Evolutionary conservation across 2,329 filamentous ascomycete genomes (phyloP), one percentile per base, ranked within the genome.

Genomic region (Coleophoma cylindrospora): DNA sequence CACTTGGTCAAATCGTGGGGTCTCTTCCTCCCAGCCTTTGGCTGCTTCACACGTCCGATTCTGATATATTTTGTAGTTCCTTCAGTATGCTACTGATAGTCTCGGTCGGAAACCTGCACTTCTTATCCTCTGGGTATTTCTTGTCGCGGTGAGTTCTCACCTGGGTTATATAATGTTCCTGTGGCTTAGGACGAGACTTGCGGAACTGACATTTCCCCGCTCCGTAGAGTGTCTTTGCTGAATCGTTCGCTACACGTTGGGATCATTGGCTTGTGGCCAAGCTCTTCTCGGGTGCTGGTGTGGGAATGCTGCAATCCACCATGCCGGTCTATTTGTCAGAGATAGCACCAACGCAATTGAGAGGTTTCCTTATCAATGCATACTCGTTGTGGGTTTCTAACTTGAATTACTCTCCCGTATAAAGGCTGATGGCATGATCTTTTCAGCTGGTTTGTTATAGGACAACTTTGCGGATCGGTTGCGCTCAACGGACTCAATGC

Each of bases 391-490:
- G 22, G 51, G 55, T 54, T 8, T 33, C 37, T 15, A 4, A 12
- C 43, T 36, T n/a, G 13, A 21, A 9, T 45, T 40, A 8, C 41
- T 64, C 61, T 7, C 11, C 36, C 7, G 36, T 38, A 38, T 13
- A 38, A 17, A 2, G 40, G 40, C 21, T 49, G 27, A 32, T 15
- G 14, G 4, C 13, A 49, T 22, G 5, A 13, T 36, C 8, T 15
- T 22, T 27, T 43, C 22, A 57, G 55, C 45, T 75, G 73, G 73
- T 74, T 68, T 54, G 66, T 68, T 1, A 32, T 74, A 0, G 73
- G 73, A 1, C 63, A 66, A n/a, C 67, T 75, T 34, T 70, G 69
- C 36, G 70, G 68, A 2, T 68, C 66, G 4, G 62, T 75, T 0
- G 70, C 71, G 1, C 58, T 75, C 3, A 64, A 73, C 21, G 50